Evolutionary conservation across 1,139 yeast genomes (phyloP), one percentile per base, ranked within the genome.

Genomic region (Debaryomyces sp.): DNA sequence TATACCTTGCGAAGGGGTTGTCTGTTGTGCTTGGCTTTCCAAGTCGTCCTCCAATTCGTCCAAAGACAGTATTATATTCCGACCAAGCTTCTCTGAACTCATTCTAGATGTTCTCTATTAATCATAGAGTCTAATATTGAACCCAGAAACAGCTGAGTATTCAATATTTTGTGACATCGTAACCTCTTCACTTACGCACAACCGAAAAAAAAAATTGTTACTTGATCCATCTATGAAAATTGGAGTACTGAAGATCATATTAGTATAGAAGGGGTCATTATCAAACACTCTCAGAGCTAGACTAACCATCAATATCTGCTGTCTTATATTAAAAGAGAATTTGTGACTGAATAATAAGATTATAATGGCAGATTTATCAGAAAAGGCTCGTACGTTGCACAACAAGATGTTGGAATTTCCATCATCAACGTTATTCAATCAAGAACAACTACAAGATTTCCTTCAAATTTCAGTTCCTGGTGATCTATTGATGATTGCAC

Each of bases 401-500:
- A 64, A 66, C 54, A 70, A 73, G 58, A 87, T 88, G 95, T 62
- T 78, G 54, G 77, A 72, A 54, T 64, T 69, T 27, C 77, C 80
- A 1, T 56, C 77, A 13, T 62, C 74, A 12, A 73, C 80, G 34
- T 59, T 79, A 41, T 87, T 76, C 62, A 67, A 80, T 8, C 94
- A 87, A 64, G 74, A 73, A 7, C 89, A 87, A 56, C 73, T 89
- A 50, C 77, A 76, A 54, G 69, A 68, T 36, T 55, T 83, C 39
- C 64, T 80, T 10, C 60, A 54, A 62, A 70, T 53, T 48, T 54
- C 62, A 48, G 65, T 64, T 55, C 69, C 64, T 48, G 67, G 66
- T 35, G 85, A 81, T 50, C 68, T 89, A 45, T 78, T 87, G 77
- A 68, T 67, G 24, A 64, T 80, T 43, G 81, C 87, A 1, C 96